Evolutionary conservation across 345 rosid genomes (phyloP).

Genomic region (Populus tremula): DNA sequence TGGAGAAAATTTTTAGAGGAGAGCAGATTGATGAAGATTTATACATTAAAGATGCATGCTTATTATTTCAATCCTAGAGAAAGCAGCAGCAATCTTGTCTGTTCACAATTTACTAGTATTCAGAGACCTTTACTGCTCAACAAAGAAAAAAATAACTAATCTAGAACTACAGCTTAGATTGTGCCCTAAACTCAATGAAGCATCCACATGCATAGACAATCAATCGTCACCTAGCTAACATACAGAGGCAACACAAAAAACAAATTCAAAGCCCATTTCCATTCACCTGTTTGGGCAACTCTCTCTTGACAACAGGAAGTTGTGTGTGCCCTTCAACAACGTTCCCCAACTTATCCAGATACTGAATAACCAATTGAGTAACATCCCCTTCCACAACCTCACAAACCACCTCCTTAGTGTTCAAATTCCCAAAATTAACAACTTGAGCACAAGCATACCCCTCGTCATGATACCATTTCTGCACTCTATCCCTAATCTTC

Average conservation of each 20-base stretch:
- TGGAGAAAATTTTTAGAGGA: not conserved
- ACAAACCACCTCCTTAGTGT: conserved; percentile 92
- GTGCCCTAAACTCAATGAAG: not conserved
- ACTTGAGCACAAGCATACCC: conserved; percentile 98
- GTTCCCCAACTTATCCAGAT: conserved; percentile 93
- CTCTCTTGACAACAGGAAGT: conserved; percentile 71
- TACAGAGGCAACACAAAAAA: not conserved
- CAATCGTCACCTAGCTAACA: not conserved
- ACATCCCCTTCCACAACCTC: conserved; percentile 98
- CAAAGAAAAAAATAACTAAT: not conserved
- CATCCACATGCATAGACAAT: not conserved
- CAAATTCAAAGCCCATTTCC: not conserved
- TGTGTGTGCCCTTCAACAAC: conserved; percentile 91
- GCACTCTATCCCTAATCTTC: conserved; percentile 89
- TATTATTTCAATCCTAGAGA: not conserved
- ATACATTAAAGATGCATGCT: not conserved
- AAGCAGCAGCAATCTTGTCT: not conserved
- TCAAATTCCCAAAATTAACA: conserved; percentile 93
- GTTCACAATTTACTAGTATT: not conserved
- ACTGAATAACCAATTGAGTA: conserved; percentile 75
- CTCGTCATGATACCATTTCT: conserved; percentile 94
- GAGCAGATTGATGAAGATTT: not conserved
- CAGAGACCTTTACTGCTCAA: not conserved
- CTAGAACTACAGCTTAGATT: not conserved
- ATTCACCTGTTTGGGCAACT: conserved; percentile 74